Conservation (phyloP, 495 filamentous ascomycete genomes). For the Aspergillus coremiiformis region DNA sequence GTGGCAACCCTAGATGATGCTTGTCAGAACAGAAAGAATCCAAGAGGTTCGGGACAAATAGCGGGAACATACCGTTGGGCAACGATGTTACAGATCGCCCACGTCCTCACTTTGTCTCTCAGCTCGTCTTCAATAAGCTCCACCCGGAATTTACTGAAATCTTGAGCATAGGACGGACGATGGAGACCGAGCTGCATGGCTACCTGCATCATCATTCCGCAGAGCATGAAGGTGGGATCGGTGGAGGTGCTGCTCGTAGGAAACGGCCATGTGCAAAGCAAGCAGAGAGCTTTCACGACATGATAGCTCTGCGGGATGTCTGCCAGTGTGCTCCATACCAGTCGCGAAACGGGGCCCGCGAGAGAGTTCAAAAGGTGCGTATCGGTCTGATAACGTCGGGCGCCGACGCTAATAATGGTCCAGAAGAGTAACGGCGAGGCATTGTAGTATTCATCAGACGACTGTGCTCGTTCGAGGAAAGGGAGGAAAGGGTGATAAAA, state of each 20-base stretch:
- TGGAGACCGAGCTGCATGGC: conserved; percentile 88
- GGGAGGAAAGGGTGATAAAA: conserved; percentile 81
- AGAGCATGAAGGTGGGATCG: conserved; percentile 85
- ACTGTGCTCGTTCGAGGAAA: conserved; percentile 63
- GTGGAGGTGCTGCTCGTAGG: conserved; percentile 78
- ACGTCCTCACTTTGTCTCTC: conserved; percentile 77
- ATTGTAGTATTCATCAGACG: conserved; percentile 68
- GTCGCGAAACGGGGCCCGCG: conserved; percentile 60
- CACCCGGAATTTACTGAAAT: conserved; percentile 77
- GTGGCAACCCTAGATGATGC: conserved; percentile 59
- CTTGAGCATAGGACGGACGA: conserved; percentile 80
- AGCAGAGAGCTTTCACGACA: conserved; percentile 83
- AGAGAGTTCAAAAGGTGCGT: conserved; percentile 60
- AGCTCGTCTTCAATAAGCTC: conserved; percentile 80
- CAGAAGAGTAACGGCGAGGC: conserved; percentile 75
- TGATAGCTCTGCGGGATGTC: conserved; percentile 80
- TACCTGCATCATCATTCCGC: conserved; percentile 87
- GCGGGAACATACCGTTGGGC: conserved; percentile 57
- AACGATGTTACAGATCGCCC: conserved; percentile 89
- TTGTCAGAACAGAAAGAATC: background rate
- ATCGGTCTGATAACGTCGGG: conserved; percentile 63
- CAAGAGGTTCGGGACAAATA: background rate
- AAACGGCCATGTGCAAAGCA: conserved; percentile 87
- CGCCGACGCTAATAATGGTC: conserved; percentile 76
- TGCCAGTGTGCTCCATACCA: conserved; percentile 76